Base-by-base conservation (phyloP, 1,139 yeast species). In the Lodderomyces orthopsilosis region DNA sequence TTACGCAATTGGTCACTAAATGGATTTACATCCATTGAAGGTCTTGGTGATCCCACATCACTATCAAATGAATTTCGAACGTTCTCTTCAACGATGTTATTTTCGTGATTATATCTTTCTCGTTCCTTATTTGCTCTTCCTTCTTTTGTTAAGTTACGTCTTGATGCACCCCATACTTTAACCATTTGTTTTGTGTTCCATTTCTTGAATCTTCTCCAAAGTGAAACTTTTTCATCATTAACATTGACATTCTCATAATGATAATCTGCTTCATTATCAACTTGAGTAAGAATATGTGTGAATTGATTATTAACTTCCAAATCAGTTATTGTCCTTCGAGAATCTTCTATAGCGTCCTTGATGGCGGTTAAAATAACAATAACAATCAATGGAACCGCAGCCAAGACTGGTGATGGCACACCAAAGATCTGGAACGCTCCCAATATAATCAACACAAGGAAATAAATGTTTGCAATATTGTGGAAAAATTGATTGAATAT, bases 141-240 rank as follows among this genome's bases (percentile, higher is more conserved):
- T 46, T 66, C 61, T 45, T 63, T 66, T 26, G 75, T 66, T 34
- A 68, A 54, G 41, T 63, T 67, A 15, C 60, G 49, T 46, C 66
- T 65, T 28, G 61, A 53, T 1, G 59, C 56, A 17, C 62, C 64
- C 38, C 72, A 58, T 35, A 60, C 47, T 35, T 56, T 53, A 43
- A 68, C 58, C 22, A 70, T 38, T 13, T 62, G 51, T 36, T 66
- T 57, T 3, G 75, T 62, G 50, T 68, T 70, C 48, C 62, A 62
- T 56, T 85, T 81, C 52, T 81, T 81, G 61, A 79, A 80, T 48
- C 62, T 66, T 62, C 86, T 74, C 87, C 87, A 81, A 2, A 64
- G 43, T 0, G 84, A 77, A 4, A 81, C 66, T 47, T 70, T 72
- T 48, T 75, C 81, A 43, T 67, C 75, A 32, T 63, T 59, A 10